phyloP scores from a whole-genome alignment of 495 filamentous ascomycete genomes.

The Lepraria neglecta region DNA sequence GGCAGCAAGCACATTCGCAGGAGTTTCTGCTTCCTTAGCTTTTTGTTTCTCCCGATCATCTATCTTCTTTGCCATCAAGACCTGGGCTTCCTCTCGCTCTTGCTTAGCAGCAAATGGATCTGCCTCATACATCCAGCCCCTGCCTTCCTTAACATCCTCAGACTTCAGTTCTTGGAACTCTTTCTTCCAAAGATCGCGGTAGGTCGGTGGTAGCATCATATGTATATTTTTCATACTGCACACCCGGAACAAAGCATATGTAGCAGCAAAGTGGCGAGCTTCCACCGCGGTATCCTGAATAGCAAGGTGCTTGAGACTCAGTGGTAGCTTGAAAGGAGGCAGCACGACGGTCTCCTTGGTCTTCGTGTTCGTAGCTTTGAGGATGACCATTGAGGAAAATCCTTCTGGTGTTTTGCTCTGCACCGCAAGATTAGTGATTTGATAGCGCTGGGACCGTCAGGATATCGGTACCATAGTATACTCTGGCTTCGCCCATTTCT shows the following conservation, averaged over 20 bases:
- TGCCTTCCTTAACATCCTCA: conserved; percentile 66
- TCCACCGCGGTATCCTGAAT: conserved; percentile 71
- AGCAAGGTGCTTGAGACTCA: conserved; percentile 60
- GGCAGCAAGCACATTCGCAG: conserved; percentile 37
- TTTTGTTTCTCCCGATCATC: conserved; percentile 52
- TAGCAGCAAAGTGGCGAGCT: conserved; percentile 85
- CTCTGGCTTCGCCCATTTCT: conserved; percentile 91
- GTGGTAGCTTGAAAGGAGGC: conserved; percentile 75
- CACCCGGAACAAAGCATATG: conserved; percentile 83
- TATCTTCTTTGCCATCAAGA: conserved; percentile 61
- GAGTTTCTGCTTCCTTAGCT: conserved; percentile 55
- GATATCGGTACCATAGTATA: conserved; percentile 55
- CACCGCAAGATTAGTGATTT: neutral
- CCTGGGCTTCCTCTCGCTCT: conserved; percentile 70
- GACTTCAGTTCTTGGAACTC: conserved; percentile 74
- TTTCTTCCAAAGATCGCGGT: conserved; percentile 79
- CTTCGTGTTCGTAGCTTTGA: conserved; percentile 74
- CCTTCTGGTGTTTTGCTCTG: conserved; percentile 53
- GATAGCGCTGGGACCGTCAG: conserved; percentile 31
- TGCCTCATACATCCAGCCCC: conserved; percentile 88
- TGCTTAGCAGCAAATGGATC: conserved; percentile 80
- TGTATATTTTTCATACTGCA: conserved; percentile 91
- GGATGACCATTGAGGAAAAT: conserved; percentile 69
- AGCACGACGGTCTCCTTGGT: conserved; percentile 67
- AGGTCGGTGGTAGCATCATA: conserved; percentile 87